Percentiles rank a stretch among this genome's conserved stretches.
These are phyloP conservation scores for Pisolithus marmoratus DNA, from an alignment of 768 basidiomycete species.

Conservation along the genomic window DNA sequence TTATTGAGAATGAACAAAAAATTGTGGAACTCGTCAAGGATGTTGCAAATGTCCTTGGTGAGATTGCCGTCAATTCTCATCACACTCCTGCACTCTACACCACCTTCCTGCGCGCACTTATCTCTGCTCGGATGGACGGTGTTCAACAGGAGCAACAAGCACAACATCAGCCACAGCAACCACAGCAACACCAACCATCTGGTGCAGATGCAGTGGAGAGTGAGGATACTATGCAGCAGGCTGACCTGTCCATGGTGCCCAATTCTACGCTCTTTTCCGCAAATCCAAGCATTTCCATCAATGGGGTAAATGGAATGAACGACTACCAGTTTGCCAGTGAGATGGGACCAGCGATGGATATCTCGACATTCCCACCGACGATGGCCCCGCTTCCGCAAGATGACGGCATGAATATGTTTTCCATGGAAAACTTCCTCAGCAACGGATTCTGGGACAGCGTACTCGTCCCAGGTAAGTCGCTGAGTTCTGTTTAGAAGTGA, in stretches of 20 bases:
- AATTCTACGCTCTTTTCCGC: slow-evolving; percentile 12
- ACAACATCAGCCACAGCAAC: slow-evolving; percentile 8
- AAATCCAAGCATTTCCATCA: slow-evolving; percentile 16
- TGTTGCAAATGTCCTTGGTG: slow-evolving; percentile 75
- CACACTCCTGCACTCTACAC: slow-evolving; percentile 93
- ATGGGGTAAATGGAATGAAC: slow-evolving; percentile 26
- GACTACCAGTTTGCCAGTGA: slow-evolving; percentile 74
- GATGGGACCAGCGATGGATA: slow-evolving; percentile 80
- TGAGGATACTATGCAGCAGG: slow-evolving; percentile 15
- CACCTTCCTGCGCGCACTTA: slow-evolving; percentile 72
- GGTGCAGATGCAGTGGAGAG: slow-evolving; percentile 14
- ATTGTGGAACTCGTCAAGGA: slow-evolving; percentile 70
- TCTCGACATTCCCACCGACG: slow-evolving; percentile 83
- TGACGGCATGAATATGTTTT: slow-evolving; percentile 44
- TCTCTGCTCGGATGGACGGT: slow-evolving; percentile 44
- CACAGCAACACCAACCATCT: not conserved
- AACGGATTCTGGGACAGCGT: slow-evolving; percentile 85
- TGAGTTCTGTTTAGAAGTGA: slow-evolving; percentile 1
- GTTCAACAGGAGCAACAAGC: slow-evolving; percentile 17
- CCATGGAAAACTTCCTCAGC: slow-evolving; percentile 80
- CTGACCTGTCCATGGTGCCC: slow-evolving; percentile 22
- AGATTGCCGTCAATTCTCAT: slow-evolving; percentile 64
- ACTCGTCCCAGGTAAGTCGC: slow-evolving; percentile 69
- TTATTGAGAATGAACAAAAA: slow-evolving; percentile 67
- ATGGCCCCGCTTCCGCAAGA: slow-evolving; percentile 55